A percentile compares a stretch with the other conserved stretches of the same genome.
Evolutionary conservation across 2,329 filamentous ascomycete species (phyloP).

Genomic region (Colletotrichum filicis): DNA sequence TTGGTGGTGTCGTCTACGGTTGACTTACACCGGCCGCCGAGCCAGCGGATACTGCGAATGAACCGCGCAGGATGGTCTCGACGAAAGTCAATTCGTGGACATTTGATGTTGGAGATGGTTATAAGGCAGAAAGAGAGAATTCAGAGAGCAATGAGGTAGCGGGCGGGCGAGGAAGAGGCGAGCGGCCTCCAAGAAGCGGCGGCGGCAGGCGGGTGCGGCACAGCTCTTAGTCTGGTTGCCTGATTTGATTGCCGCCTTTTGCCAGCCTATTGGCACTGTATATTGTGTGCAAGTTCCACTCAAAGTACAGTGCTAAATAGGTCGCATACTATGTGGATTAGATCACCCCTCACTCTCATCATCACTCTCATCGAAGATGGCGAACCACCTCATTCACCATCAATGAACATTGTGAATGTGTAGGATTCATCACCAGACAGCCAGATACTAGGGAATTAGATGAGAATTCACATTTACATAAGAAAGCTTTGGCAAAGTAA

Average conservation of each 20-base stretch:
- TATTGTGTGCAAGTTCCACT: no score
- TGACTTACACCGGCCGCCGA: not conserved
- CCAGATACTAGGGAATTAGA: no score
- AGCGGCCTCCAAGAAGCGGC: not conserved
- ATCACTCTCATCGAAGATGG: no score
- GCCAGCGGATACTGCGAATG: not conserved
- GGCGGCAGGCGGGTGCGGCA: conserved; percentile 14
- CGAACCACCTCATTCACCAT: no score
- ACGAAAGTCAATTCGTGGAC: not conserved
- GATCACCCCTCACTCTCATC: no score
- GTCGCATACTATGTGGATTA: not conserved
- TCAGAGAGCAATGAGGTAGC: not conserved
- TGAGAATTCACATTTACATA: no score
- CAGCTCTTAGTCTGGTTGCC: conserved; percentile 20
- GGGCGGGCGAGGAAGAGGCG: not conserved
- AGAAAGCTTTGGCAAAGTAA: not conserved
- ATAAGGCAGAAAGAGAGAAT: not conserved
- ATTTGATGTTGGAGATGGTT: not conserved
- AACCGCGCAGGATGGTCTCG: not conserved
- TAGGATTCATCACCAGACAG: no score
- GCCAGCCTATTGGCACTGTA: no score
- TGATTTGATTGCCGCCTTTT: not conserved
- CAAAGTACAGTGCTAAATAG: not conserved
- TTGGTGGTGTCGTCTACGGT: not conserved
- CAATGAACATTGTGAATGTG: no score